Percentiles rank a stretch among this genome's conserved stretches.
Conservation (phyloP, 2,329 filamentous ascomycete genomes). For the Phaeosphaeria sp. region DNA sequence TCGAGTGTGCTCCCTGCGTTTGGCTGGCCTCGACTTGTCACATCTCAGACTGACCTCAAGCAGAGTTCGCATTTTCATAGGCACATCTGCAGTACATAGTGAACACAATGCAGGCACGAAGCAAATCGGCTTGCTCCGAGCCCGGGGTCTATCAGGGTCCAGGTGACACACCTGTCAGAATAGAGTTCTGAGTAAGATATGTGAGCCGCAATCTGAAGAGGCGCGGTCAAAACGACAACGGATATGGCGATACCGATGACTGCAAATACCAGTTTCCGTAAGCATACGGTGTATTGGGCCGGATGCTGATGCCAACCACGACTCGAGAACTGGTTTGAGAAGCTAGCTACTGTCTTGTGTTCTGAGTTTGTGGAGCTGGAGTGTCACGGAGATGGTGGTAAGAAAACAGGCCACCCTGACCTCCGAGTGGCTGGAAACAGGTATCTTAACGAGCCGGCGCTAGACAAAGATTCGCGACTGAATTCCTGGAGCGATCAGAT, state of each 20-base stretch:
- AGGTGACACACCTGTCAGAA: constrained; percentile 24
- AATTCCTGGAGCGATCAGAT: constrained; percentile 19
- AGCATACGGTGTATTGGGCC: not conserved
- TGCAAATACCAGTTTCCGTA: not conserved
- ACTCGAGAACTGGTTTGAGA: not conserved
- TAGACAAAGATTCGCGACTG: constrained; percentile 15
- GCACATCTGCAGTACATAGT: constrained; percentile 1
- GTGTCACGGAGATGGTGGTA: constrained; percentile 7
- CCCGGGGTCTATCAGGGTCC: constrained; percentile 15
- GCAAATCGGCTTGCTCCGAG: constrained; percentile 6
- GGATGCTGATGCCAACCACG: not conserved
- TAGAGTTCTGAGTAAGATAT: constrained; percentile 37
- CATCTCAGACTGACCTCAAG: constrained; percentile 3
- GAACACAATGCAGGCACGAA: not conserved
- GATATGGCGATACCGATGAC: not conserved
- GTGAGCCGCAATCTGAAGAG: constrained; percentile 24
- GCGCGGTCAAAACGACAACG: constrained; percentile 5
- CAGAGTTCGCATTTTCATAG: not conserved
- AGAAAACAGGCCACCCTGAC: constrained; percentile 6
- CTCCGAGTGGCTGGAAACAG: constrained; percentile 9
- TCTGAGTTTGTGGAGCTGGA: not conserved
- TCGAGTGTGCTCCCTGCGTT: not conserved
- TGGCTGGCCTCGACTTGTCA: not conserved
- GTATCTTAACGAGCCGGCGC: constrained; percentile 7
- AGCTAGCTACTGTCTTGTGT: not conserved